Evolutionary conservation across 805 yeast genomes (phyloP).

Genomic region (Grigorovia yakushimaensis): DNA sequence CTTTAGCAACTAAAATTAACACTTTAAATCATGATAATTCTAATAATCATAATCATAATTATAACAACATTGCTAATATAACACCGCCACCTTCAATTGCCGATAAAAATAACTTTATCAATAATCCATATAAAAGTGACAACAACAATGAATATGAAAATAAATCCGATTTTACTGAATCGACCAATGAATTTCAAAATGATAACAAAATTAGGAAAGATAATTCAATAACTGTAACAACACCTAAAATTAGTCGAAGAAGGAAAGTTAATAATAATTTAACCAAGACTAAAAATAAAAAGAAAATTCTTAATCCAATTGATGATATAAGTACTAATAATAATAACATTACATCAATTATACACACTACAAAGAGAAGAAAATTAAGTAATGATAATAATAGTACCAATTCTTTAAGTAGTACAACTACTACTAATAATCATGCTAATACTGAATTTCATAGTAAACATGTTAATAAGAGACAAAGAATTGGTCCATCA

Average conservation of each 20-base stretch:
- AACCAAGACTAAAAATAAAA: neutral
- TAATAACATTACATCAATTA: neutral
- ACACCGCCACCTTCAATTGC: neutral
- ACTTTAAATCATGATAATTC: neutral
- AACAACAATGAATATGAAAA: no score
- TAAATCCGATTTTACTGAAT: no score
- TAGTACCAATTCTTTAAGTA: no score
- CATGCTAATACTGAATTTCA: neutral
- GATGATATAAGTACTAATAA: no score
- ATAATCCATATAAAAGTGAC: no score
- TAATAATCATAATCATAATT: neutral
- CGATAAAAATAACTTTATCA: neutral
- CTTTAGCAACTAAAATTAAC: slow-evolving; percentile 12
- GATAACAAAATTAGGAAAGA: no score
- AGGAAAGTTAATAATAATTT: no score
- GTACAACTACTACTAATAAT: neutral
- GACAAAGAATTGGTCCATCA: slow-evolving; percentile 69
- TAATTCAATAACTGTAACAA: neutral
- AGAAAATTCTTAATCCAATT: neutral
- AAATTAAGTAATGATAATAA: no score
- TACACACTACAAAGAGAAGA: neutral
- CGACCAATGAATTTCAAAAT: no score
- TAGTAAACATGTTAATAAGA: slow-evolving; percentile 9
- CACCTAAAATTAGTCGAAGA: neutral
- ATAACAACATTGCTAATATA: neutral